Conservation (phyloP, 805 yeast species). For the Pichia phayaonensis region DNA sequence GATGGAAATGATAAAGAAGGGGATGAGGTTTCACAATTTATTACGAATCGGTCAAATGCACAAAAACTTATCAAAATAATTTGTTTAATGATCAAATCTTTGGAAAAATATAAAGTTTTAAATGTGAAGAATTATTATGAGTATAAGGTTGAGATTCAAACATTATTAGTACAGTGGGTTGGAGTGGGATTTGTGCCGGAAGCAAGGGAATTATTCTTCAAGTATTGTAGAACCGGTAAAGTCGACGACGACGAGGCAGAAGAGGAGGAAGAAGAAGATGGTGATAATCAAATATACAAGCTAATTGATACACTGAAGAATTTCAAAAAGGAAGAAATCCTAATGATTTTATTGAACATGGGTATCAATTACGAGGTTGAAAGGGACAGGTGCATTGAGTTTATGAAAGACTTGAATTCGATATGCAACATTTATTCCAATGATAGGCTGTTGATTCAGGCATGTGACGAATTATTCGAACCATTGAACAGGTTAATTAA, state of each 20-base stretch:
- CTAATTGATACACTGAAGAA: slow-evolving; percentile 5
- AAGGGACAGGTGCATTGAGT: slow-evolving; percentile 16
- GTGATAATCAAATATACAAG: slow-evolving; percentile 1
- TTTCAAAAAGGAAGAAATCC: slow-evolving; percentile 10
- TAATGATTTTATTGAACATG: slow-evolving; percentile 16
- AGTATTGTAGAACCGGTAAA: slow-evolving; percentile 3
- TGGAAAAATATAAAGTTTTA: slow-evolving; percentile 36
- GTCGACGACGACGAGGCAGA: background rate
- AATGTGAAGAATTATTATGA: slow-evolving; percentile 38
- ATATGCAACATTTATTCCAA: slow-evolving; percentile 12
- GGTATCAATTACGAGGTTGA: slow-evolving; percentile 15
- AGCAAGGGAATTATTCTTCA: slow-evolving; percentile 47
- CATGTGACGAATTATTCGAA: slow-evolving; percentile 17
- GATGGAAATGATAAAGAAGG: background rate
- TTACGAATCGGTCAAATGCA: slow-evolving; percentile 26
- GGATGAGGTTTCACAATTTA: slow-evolving; percentile 5
- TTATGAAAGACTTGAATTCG: slow-evolving; percentile 18
- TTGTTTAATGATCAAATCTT: slow-evolving; percentile 54
- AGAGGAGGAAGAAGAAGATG: background rate
- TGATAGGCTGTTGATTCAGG: slow-evolving; percentile 9
- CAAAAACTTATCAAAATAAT: slow-evolving; percentile 43
- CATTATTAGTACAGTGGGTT: slow-evolving; percentile 57
- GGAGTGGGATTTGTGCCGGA: slow-evolving; percentile 46
- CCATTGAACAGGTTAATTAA: slow-evolving; percentile 6
- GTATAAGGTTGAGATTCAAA: slow-evolving; percentile 51